These are phyloP conservation scores for Talaromyces verruculosus DNA, from an alignment of 2,329 filamentous ascomycete species.

Conservation along the genomic window DNA sequence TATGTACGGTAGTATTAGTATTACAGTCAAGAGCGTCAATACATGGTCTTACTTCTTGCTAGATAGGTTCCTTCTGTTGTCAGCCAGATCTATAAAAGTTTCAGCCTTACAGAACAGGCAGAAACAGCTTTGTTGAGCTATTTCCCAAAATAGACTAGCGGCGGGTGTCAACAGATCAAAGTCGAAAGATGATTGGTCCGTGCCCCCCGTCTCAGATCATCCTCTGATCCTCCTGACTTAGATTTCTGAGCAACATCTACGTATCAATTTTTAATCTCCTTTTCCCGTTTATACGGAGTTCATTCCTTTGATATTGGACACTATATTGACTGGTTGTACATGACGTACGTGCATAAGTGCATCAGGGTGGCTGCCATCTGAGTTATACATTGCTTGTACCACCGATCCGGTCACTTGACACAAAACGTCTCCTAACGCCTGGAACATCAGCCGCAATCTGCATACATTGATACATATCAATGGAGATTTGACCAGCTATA, in stretches of 20 bases:
- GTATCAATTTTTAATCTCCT: neutral
- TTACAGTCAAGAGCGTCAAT: neutral
- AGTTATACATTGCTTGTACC: neutral
- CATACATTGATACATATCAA: neutral
- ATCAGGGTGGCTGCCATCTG: neutral
- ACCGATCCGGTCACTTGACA: neutral
- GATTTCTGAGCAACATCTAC: neutral
- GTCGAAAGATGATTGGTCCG: neutral
- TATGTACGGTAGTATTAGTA: neutral
- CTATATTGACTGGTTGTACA: neutral
- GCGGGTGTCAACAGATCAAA: neutral
- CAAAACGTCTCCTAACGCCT: neutral
- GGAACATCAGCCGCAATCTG: neutral
- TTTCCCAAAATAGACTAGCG: conserved; percentile 6
- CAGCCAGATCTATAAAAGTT: neutral
- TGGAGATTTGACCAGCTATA: neutral
- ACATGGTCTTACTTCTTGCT: neutral
- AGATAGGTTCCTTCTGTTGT: neutral
- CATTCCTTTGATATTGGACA: neutral
- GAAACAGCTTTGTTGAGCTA: neutral
- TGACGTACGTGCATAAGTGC: neutral
- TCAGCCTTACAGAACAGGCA: conserved; percentile 5
- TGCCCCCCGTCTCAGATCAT: neutral
- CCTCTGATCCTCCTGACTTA: neutral
- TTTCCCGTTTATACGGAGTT: neutral